These are phyloP conservation scores for Alternaria triticimaculans DNA, from an alignment of 2,329 filamentous ascomycete genomes.

Conservation along the genomic window DNA sequence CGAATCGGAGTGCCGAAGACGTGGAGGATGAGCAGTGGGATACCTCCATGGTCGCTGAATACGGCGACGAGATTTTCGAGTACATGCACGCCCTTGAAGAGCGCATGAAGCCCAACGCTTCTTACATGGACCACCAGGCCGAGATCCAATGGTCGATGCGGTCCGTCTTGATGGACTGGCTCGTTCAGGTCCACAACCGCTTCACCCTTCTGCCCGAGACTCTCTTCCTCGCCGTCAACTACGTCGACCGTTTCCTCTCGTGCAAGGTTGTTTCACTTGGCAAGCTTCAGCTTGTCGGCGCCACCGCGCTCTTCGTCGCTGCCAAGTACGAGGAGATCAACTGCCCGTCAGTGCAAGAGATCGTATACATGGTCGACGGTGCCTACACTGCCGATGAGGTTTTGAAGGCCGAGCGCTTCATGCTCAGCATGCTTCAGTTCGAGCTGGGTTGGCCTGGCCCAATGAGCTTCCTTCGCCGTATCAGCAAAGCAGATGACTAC, in stretches of 20 bases:
- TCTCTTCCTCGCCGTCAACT: conserved; percentile 92
- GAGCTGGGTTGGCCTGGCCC: conserved; percentile 98
- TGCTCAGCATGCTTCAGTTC: conserved; percentile 95
- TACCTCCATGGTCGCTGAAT: conserved; percentile 97
- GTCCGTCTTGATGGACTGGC: conserved; percentile 95
- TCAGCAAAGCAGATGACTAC: conserved; percentile 98
- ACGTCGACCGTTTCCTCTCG: conserved; percentile 94
- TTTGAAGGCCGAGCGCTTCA: conserved; percentile 95
- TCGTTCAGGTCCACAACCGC: conserved; percentile 92
- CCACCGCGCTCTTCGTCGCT: conserved; percentile 93
- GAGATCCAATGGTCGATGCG: conserved; percentile 99
- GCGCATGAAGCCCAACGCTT: conserved; percentile 82
- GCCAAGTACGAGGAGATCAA: conserved; percentile 99
- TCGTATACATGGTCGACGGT: conserved; percentile 97
- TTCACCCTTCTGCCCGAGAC: conserved; percentile 94
- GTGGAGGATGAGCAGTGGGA: conserved; percentile 90
- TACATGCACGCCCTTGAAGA: conserved; percentile 93
- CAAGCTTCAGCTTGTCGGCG: conserved; percentile 94
- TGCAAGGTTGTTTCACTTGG: conserved; percentile 93
- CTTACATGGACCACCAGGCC: conserved; percentile 97
- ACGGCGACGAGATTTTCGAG: conserved; percentile 91
- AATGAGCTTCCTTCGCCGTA: conserved; percentile 95
- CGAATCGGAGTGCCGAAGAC: conserved; percentile 72
- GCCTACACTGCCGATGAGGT: conserved; percentile 92
- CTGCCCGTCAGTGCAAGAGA: conserved; percentile 91